Conservation (phyloP, 2,329 filamentous ascomycete genomes). For the Hypocreales sp. region DNA sequence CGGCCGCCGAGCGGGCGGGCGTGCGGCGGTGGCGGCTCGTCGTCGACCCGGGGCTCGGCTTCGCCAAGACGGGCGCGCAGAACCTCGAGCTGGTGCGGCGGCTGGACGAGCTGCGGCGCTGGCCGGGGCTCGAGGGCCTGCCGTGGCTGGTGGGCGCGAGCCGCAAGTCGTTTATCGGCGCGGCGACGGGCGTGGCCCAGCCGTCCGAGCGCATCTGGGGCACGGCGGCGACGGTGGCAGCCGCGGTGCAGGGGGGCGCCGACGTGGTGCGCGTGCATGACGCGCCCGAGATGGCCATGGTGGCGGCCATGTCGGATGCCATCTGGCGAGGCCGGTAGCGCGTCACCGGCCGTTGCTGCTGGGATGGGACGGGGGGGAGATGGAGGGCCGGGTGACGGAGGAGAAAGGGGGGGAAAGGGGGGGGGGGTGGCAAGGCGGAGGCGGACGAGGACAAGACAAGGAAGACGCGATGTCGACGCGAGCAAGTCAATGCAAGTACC, state of each 20-base stretch:
- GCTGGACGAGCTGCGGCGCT: constrained; percentile 46
- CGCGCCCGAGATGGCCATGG: constrained; percentile 70
- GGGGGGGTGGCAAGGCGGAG: too few relatives aligned
- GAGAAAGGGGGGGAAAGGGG: too few relatives aligned
- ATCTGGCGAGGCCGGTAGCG: constrained; percentile 48
- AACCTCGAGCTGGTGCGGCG: constrained; percentile 67
- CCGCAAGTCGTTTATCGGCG: constrained; percentile 78
- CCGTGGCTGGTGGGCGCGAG: constrained; percentile 87
- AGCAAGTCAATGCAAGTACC: too few relatives aligned
- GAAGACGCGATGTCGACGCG: too few relatives aligned
- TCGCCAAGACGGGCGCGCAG: constrained; percentile 70
- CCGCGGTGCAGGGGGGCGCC: constrained; percentile 72
- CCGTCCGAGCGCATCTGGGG: constrained; percentile 64
- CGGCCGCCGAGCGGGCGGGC: constrained; percentile 63
- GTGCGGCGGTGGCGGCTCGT: constrained; percentile 88
- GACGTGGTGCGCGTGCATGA: constrained; percentile 92
- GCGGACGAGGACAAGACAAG: too few relatives aligned
- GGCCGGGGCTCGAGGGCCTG: constrained; percentile 49
- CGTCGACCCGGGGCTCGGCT: constrained; percentile 85
- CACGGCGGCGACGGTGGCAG: constrained; percentile 76
- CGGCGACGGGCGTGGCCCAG: constrained; percentile 58
- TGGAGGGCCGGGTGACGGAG: too few relatives aligned
- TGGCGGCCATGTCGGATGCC: constrained; percentile 81
- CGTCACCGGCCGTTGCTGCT: too few relatives aligned
- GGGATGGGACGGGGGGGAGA: too few relatives aligned